These are phyloP conservation scores for Arachis hypogaea DNA, from an alignment of 306 rosid genomes.

Conservation along the genomic window DNA sequence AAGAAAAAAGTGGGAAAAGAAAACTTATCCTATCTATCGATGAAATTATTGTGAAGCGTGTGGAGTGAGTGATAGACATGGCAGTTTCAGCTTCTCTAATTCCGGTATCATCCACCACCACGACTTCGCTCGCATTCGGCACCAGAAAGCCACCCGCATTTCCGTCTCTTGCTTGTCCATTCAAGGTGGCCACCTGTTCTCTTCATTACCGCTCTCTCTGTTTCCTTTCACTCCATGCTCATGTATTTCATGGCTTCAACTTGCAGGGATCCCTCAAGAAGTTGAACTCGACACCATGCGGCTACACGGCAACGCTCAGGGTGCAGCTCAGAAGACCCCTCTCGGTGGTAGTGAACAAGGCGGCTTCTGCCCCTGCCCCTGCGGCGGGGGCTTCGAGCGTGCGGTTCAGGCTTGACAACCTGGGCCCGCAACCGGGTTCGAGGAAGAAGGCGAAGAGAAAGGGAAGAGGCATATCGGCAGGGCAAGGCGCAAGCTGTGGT, in stretches of 20 bases:
- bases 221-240: not conserved
- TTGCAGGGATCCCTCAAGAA: constrained; percentile 63
- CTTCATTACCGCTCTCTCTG: not conserved
- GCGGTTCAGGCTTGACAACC: constrained; percentile 77
- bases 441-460: constrained; percentile 87
- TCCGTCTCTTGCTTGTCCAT: constrained; percentile 59
- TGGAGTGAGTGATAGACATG: not conserved
- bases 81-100: constrained; percentile 51
- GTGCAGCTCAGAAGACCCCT: constrained; percentile 41
- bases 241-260: not conserved
- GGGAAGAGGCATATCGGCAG: constrained; percentile 92
- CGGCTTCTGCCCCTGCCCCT: constrained; percentile 38
- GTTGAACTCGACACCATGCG: constrained; percentile 47
- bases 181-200: constrained; percentile 54
- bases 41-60: not conserved
- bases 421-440: constrained; percentile 96
- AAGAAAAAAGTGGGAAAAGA: not conserved
- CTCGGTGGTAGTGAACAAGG: constrained; percentile 44
- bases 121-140: constrained; percentile 1
- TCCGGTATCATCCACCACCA: constrained; percentile 49
- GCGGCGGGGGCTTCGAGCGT: constrained; percentile 33
- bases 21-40: constrained; percentile 42
- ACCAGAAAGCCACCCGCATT: not conserved
- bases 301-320: constrained; percentile 36
- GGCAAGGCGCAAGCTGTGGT: constrained; percentile 98